These are phyloP conservation scores for Colletotrichum ledebouriae DNA, from an alignment of 2,329 filamentous ascomycete species.

Conservation along the genomic window DNA sequence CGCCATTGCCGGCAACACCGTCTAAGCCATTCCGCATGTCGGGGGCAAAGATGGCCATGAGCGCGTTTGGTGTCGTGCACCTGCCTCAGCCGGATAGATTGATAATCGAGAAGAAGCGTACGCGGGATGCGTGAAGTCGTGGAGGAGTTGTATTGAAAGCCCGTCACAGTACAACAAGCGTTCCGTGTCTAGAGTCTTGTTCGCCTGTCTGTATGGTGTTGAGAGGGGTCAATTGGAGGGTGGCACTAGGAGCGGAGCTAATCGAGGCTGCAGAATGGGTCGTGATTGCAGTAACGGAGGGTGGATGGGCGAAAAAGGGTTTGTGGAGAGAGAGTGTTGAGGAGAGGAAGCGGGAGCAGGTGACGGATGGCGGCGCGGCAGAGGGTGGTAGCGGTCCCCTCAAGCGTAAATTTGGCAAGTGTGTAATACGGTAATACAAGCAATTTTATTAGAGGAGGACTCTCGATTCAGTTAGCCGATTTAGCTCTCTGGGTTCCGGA, in stretches of 20 bases:
- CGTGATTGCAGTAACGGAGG: slow-evolving; percentile 17
- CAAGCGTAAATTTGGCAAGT: slow-evolving; percentile 18
- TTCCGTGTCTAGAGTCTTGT: slow-evolving; percentile 16
- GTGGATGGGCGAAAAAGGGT: slow-evolving; percentile 7
- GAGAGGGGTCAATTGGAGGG: slow-evolving; percentile 40
- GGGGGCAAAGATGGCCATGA: slow-evolving; percentile 47
- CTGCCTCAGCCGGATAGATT: slow-evolving; percentile 41
- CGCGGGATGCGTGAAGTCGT: slow-evolving; percentile 40
- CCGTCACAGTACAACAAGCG: slow-evolving; percentile 7
- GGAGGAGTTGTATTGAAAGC: slow-evolving; percentile 13
- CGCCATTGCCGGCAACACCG: slow-evolving; percentile 45
- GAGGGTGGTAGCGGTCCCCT: slow-evolving; percentile 3
- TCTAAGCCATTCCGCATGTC: slow-evolving; percentile 50
- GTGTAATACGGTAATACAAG: slow-evolving; percentile 41
- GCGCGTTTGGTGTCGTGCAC: slow-evolving; percentile 39
- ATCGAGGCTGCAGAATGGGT: slow-evolving; percentile 26
- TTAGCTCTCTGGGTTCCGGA: slow-evolving; percentile 35
- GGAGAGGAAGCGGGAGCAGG: slow-evolving; percentile 16
- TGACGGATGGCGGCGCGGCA: slow-evolving; percentile 33
- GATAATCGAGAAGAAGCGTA: no score
- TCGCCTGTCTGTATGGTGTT: slow-evolving; percentile 9
- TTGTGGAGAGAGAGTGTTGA: slow-evolving; percentile 29
- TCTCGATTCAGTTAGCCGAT: slow-evolving; percentile 40
- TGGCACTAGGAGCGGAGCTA: slow-evolving; percentile 30
- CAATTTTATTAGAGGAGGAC: slow-evolving; percentile 40